Evolutionary conservation across 2,329 filamentous ascomycete genomes (phyloP).

Genomic region (Ophiocordyceps unilateralis): DNA sequence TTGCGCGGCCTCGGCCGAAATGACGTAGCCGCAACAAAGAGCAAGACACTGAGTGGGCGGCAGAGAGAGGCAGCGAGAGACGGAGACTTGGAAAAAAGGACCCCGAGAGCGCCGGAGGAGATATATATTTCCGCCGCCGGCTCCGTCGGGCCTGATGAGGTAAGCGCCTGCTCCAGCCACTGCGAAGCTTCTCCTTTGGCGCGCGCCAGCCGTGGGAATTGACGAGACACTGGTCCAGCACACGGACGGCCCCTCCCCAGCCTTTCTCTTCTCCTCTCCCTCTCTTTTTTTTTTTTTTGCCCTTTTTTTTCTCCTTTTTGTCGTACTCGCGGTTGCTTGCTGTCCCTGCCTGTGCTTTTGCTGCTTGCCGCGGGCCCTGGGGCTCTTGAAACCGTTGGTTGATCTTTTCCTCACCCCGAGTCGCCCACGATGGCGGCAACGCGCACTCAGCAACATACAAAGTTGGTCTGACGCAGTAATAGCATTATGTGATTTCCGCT

Average conservation of each 20-base stretch:
- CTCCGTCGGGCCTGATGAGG: not conserved
- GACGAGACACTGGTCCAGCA: not conserved
- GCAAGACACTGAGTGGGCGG: no score
- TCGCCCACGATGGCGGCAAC: conserved; percentile 12
- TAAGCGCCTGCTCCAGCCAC: not conserved
- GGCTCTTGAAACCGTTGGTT: not conserved
- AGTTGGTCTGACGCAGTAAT: no score
- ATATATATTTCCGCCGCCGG: not conserved
- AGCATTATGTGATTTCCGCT: conserved; percentile 1
- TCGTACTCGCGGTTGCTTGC: not conserved
- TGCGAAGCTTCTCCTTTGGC: not conserved
- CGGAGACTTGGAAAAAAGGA: no score
- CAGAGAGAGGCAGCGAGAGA: no score
- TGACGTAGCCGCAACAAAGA: not conserved
- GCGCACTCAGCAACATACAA: conserved; percentile 18
- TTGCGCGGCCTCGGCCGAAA: not conserved
- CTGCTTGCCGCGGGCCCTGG: not conserved
- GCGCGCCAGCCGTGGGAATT: not conserved
- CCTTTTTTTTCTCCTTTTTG: not conserved
- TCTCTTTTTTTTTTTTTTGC: not conserved
- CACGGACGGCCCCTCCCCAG: not conserved
- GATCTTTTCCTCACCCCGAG: not conserved
- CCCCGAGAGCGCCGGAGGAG: not conserved
- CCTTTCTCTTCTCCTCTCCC: not conserved
- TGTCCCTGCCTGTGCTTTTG: no score